Evolutionary conservation across 2,329 filamentous ascomycete species (phyloP).

Genomic region (Fusarium coffeatum): DNA sequence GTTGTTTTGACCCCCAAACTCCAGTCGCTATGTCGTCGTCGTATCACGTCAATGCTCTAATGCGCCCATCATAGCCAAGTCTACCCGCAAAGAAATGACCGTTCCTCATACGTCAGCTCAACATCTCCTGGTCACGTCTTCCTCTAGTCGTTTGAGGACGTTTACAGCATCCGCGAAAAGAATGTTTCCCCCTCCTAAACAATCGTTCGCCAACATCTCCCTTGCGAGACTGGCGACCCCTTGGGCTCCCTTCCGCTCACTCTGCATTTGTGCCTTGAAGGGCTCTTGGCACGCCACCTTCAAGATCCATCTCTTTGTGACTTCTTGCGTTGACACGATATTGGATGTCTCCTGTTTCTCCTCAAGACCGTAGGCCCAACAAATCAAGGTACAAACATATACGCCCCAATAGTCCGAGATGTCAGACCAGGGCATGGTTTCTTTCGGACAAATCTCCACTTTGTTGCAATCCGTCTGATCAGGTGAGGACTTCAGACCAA

Average conservation of each 20-base stretch:
- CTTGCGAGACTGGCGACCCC: constrained; percentile 62
- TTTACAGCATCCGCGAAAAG: constrained; percentile 65
- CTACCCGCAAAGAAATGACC: not conserved
- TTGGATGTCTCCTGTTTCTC: constrained; percentile 36
- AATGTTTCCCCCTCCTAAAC: constrained; percentile 60
- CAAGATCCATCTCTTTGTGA: constrained; percentile 54
- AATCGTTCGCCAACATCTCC: constrained; percentile 61
- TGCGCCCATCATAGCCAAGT: not conserved
- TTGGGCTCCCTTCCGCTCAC: constrained; percentile 56
- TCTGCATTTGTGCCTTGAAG: constrained; percentile 54
- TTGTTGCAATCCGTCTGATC: constrained; percentile 1
- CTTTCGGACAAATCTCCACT: constrained; percentile 4
- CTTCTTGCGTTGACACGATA: constrained; percentile 42
- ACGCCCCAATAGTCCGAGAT: constrained; percentile 66
- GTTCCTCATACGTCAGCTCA: constrained; percentile 5
- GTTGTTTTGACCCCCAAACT: constrained; percentile 24
- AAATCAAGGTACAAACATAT: constrained; percentile 68
- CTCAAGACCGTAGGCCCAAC: constrained; percentile 65
- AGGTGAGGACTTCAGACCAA: constrained; percentile 47
- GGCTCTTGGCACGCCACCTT: constrained; percentile 56
- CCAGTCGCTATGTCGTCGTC: constrained; percentile 12
- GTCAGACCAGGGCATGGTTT: constrained; percentile 47
- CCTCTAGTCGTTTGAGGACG: constrained; percentile 65
- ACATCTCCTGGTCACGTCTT: constrained; percentile 52
- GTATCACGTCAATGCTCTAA: constrained; percentile 13